Conservation (phyloP, 345 rosid species). For the Punica granatum region DNA sequence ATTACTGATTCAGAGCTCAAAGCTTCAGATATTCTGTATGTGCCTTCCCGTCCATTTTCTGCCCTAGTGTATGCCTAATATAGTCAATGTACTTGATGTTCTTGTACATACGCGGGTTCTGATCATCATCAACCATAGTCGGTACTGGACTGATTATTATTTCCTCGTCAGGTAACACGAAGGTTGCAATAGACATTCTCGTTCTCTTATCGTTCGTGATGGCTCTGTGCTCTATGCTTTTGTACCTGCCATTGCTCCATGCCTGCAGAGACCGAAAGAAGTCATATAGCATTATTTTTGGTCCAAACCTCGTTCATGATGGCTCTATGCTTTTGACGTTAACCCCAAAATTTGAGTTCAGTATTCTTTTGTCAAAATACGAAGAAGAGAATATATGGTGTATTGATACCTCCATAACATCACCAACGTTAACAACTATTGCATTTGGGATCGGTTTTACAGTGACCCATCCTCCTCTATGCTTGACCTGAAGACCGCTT, state of each 20-base stretch:
- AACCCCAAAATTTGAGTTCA: background rate
- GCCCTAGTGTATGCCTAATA: background rate
- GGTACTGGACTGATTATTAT: conserved; percentile 12
- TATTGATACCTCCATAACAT: conserved; percentile 12
- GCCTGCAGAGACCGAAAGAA: background rate
- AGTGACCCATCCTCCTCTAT: conserved; percentile 18
- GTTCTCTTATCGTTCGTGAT: conserved; percentile 13
- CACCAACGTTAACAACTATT: conserved; percentile 21
- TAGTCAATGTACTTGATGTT: conserved; percentile 6
- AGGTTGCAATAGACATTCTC: conserved; percentile 19
- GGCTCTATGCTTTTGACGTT: background rate
- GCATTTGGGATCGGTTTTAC: conserved; percentile 25
- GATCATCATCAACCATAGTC: conserved; percentile 3
- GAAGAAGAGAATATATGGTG: background rate
- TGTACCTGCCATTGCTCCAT: conserved; percentile 23
- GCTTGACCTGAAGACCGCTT: conserved; percentile 23
- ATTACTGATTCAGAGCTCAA: background rate
- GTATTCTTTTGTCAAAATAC: background rate
- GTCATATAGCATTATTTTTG: background rate
- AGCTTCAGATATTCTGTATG: conserved; percentile 6
- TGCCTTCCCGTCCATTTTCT: conserved; percentile 15
- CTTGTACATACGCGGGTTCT: background rate
- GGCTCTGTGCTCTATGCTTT: conserved; percentile 28
- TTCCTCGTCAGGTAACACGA: conserved; percentile 9
- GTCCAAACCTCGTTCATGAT: background rate